These are phyloP conservation scores for Aspergillus bridgeri DNA, from an alignment of 495 filamentous ascomycete species.

Conservation along the genomic window DNA sequence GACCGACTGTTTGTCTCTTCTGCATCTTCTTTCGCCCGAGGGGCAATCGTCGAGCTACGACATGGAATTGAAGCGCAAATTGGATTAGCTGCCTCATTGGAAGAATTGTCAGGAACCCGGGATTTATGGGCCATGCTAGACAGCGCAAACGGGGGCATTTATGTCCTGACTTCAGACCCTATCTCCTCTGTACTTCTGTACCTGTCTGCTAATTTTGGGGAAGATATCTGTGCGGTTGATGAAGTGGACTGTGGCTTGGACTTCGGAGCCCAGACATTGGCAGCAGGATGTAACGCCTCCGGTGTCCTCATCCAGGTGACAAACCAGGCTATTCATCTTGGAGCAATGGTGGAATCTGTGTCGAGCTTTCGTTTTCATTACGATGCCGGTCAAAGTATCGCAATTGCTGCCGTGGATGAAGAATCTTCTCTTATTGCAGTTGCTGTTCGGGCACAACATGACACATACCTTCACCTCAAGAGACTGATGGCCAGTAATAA, in stretches of 20 bases:
- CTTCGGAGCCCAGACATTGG: slow-evolving; percentile 52
- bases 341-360: slow-evolving; percentile 17
- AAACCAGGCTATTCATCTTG: slow-evolving; percentile 41
- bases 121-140: slow-evolving; percentile 52
- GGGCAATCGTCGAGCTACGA: slow-evolving; percentile 66
- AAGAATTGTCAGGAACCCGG: slow-evolving; percentile 31
- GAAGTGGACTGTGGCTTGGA: slow-evolving; percentile 47
- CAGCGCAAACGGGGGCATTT: slow-evolving; percentile 33
- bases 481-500: slow-evolving; percentile 13
- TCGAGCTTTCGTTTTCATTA: slow-evolving; percentile 20
- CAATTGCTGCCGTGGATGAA: slow-evolving; percentile 31
- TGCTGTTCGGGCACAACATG: slow-evolving; percentile 23
- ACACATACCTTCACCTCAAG: slow-evolving; percentile 22
- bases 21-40: slow-evolving; percentile 41
- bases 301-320: slow-evolving; percentile 56
- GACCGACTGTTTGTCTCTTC: slow-evolving; percentile 43
- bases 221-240: slow-evolving; percentile 39
- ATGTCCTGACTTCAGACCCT: slow-evolving; percentile 39
- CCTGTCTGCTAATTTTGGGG: slow-evolving; percentile 27
- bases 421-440: slow-evolving; percentile 24
- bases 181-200: slow-evolving; percentile 37
- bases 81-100: slow-evolving; percentile 49
- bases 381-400: slow-evolving; percentile 16
- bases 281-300: slow-evolving; percentile 39
- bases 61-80: slow-evolving; percentile 68